phyloP scores from a whole-genome alignment of 306 rosid genomes.

The Trifolium pratense region DNA sequence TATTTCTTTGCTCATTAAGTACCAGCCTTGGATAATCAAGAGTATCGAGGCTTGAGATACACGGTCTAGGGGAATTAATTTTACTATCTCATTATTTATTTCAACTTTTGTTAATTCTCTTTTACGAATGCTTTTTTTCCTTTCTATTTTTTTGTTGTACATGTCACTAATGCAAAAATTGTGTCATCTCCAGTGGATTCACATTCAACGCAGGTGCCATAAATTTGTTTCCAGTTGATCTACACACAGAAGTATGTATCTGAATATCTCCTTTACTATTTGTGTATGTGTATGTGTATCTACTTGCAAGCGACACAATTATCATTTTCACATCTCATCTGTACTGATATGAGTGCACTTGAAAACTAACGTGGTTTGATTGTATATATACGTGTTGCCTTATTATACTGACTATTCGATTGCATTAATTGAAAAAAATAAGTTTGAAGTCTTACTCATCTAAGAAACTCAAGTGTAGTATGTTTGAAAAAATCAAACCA shows the following conservation, averaged over 20 bases:
- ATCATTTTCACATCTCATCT: slow-evolving; percentile 25
- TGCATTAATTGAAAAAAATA: too few species aligned
- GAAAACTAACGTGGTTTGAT: too few species aligned
- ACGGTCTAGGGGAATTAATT: slow-evolving; percentile 9
- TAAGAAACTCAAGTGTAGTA: background rate
- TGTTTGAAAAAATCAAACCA: slow-evolving; percentile 31
- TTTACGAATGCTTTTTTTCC: background rate
- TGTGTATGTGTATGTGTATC: slow-evolving; percentile 11
- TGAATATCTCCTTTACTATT: slow-evolving; percentile 19
- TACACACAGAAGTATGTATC: slow-evolving; percentile 66
- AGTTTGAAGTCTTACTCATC: slow-evolving; percentile 7
- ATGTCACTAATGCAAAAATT: slow-evolving; percentile 38
- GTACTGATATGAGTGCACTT: background rate
- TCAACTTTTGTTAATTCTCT: slow-evolving; percentile 29
- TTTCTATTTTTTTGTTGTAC: background rate
- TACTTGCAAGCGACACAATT: slow-evolving; percentile 3
- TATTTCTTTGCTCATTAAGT: slow-evolving; percentile 11
- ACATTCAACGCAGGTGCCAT: slow-evolving; percentile 74
- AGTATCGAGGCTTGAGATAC: slow-evolving; percentile 20
- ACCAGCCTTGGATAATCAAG: slow-evolving; percentile 35
- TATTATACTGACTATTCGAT: too few species aligned
- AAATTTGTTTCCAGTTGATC: slow-evolving; percentile 79
- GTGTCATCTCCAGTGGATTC: slow-evolving; percentile 66
- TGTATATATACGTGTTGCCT: too few species aligned
- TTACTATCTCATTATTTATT: slow-evolving; percentile 29